Evolutionary conservation across 1,284 basidiomycete genomes (phyloP).

Genomic region (Trichosporon sp.): DNA sequence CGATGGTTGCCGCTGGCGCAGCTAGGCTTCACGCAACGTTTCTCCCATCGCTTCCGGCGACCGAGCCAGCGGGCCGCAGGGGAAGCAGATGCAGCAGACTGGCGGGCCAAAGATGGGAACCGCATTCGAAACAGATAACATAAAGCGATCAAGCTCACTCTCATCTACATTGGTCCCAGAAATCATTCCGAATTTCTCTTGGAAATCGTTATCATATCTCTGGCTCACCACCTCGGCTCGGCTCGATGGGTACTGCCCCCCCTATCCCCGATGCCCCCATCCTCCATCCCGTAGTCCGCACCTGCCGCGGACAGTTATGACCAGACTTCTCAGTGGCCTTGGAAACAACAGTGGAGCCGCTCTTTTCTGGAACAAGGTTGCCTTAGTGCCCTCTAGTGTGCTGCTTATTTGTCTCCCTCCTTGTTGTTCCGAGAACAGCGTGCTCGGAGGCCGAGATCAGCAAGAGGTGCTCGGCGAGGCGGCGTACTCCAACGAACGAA

Average conservation of each 20-base stretch:
- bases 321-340: neutral
- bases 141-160: neutral
- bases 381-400: neutral
- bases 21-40: neutral
- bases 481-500: too few species aligned
- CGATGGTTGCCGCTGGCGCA: neutral
- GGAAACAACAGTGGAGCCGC: slow-evolving; percentile 6
- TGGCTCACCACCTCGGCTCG: neutral
- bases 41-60: neutral
- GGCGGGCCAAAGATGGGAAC: too few species aligned
- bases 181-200: neutral
- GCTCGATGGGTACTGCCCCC: too few species aligned
- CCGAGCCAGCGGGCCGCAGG: neutral
- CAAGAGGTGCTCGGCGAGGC: neutral
- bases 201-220: neutral
- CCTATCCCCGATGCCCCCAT: too few species aligned
- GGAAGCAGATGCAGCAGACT: too few species aligned
- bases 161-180: neutral
- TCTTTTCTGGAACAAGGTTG: slow-evolving; percentile 2
- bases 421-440: too few species aligned
- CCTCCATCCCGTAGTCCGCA: too few species aligned
- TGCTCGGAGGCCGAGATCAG: neutral
- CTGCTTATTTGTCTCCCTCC: neutral
- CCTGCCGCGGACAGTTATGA: too few species aligned
- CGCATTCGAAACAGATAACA: neutral